Conservation (phyloP, 768 basidiomycete genomes). For the Phaeotremella fagi region DNA sequence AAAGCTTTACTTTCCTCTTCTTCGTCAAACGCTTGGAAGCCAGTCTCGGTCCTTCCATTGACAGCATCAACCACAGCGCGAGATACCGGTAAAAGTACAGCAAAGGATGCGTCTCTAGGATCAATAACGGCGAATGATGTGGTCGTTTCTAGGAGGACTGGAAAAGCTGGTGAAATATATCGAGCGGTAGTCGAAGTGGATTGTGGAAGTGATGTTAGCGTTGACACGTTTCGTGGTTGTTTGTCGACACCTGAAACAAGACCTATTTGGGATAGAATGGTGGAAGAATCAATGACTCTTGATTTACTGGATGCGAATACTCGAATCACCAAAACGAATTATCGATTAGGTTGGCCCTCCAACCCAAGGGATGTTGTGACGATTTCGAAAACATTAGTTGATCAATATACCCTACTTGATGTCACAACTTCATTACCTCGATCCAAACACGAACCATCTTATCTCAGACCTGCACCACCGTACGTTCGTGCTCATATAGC, state of each 20-base stretch:
- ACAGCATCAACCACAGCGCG: conserved; percentile 35
- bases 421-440: conserved; percentile 91
- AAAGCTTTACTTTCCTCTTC: conserved; percentile 69
- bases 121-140: conserved; percentile 67
- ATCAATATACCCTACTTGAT: conserved; percentile 76
- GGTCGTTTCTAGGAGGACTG: conserved; percentile 66
- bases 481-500: conserved; percentile 79
- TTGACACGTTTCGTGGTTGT: conserved; percentile 66
- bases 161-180: conserved; percentile 71
- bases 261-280: conserved; percentile 82
- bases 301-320: conserved; percentile 83
- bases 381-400: conserved; percentile 78
- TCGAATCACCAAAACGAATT: conserved; percentile 82
- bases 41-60: conserved; percentile 52
- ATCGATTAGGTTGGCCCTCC: conserved; percentile 92
- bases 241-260: conserved; percentile 83
- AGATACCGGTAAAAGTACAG: conserved; percentile 53
- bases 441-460: conserved; percentile 82
- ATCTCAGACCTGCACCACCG: conserved; percentile 84
- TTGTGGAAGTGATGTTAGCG: conserved; percentile 59
- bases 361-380: conserved; percentile 93
- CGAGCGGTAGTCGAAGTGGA: conserved; percentile 77
- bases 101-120: conserved; percentile 57
- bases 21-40: conserved; percentile 71
- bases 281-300: conserved; percentile 72